Evolutionary conservation across 1,284 basidiomycete genomes (phyloP).

Genomic region (Phlebopus sp.): DNA sequence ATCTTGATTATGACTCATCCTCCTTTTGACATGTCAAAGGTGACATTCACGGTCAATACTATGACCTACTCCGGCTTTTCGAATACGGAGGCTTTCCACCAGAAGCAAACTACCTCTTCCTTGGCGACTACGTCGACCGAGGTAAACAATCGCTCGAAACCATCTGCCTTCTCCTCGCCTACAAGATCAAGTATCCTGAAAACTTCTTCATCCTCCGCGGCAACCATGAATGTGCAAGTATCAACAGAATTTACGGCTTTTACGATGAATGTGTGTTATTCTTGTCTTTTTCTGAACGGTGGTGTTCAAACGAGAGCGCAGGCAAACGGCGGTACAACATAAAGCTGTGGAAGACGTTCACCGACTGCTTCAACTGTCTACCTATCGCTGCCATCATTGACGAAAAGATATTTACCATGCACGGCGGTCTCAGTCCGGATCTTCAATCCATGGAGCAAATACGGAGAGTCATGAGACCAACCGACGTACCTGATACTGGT

Average conservation of each 20-base stretch:
- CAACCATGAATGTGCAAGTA: conserved; percentile 93
- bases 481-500: conserved; percentile 99
- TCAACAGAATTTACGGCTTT: conserved; percentile 95
- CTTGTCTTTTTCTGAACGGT: not conserved
- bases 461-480: conserved; percentile 97
- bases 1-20: conserved; percentile 17
- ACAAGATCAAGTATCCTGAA: conserved; percentile 99
- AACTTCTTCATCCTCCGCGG: conserved; percentile 96
- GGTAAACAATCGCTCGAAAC: conserved; percentile 95
- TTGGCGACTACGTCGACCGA: conserved; percentile 94
- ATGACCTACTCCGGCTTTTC: conserved; percentile 90
- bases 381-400: conserved; percentile 96
- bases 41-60: conserved; percentile 95
- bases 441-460: conserved; percentile 99
- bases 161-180: conserved; percentile 86
- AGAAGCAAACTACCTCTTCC: conserved; percentile 94
- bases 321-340: conserved; percentile 98
- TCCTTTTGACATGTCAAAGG: conserved; percentile 44
- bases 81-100: conserved; percentile 95
- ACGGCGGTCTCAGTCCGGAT: conserved; percentile 92
- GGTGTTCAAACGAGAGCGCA: conserved; percentile 32
- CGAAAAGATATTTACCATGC: conserved; percentile 97
- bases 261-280: conserved; percentile 86
- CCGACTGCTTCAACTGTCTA: conserved; percentile 95
- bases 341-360: conserved; percentile 98